Conservation (phyloP, 169 alveolate species). For the Amoebophrya sp. region DNA sequence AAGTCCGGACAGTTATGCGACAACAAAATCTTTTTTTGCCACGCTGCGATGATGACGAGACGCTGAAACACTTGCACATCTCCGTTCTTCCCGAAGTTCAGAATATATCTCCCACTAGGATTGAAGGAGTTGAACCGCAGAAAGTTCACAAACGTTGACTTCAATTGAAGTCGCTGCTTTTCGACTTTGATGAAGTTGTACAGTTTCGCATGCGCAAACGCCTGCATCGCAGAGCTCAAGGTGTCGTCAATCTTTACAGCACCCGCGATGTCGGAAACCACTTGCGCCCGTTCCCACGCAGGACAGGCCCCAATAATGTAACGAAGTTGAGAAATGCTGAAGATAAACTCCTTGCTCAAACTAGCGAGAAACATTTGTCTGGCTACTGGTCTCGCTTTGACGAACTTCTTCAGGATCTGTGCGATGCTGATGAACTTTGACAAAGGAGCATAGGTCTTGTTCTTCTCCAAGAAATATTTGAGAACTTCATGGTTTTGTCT, state of each 20-base stretch:
- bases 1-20: background rate
- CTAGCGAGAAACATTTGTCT: background rate
- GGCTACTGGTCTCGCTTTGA: background rate
- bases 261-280: background rate
- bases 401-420: background rate
- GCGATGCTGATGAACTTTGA: background rate
- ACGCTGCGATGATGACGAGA: background rate
- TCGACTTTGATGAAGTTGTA: background rate
- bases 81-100: background rate
- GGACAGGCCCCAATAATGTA: background rate
- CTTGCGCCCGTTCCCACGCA: background rate
- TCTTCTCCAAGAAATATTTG: background rate
- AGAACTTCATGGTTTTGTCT: background rate
- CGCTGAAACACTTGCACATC: slow-evolving; percentile 15
- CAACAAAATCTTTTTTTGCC: background rate
- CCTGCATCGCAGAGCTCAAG: background rate
- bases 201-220: background rate
- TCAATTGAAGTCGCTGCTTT: background rate
- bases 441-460: slow-evolving; percentile 2
- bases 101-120: background rate
- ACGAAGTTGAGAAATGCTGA: background rate
- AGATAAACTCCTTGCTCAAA: background rate
- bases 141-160: background rate
- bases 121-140: background rate
- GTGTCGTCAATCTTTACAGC: background rate